Percentiles rank a stretch among this genome's conserved stretches.
Evolutionary conservation across 169 alveolate genomes (phyloP).

Genomic region (Cryptosporidium meleagridis): DNA sequence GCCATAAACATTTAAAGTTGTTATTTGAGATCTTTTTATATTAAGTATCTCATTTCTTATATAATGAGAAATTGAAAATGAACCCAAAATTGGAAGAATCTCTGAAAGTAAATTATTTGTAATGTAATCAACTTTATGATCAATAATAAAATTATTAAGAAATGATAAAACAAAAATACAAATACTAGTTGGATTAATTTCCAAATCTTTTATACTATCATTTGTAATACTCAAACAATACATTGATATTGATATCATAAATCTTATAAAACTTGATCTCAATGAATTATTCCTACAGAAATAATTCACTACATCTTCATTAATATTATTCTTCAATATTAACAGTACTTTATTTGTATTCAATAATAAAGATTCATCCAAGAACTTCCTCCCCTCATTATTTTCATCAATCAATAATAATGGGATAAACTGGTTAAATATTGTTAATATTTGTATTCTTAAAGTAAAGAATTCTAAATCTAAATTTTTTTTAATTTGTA

Average conservation of each 20-base stretch:
- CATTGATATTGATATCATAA: constrained; percentile 41
- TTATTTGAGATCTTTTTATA: constrained; percentile 62
- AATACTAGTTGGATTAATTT: not conserved
- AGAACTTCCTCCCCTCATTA: not conserved
- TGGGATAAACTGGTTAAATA: constrained; percentile 14
- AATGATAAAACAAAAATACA: constrained; percentile 12
- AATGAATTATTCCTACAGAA: not conserved
- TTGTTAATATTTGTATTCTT: constrained; percentile 29
- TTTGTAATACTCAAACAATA: constrained; percentile 51
- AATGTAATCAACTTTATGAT: not conserved
- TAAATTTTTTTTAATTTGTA: not conserved
- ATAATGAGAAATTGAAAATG: constrained; percentile 34
- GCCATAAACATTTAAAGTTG: constrained; percentile 46
- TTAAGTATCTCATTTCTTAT: constrained; percentile 24
- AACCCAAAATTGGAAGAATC: constrained; percentile 37
- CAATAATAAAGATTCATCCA: constrained; percentile 3
- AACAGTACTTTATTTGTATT: not conserved
- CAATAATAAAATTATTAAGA: constrained; percentile 16
- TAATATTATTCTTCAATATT: not conserved
- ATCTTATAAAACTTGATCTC: not conserved
- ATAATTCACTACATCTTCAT: not conserved
- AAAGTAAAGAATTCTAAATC: constrained; percentile 30
- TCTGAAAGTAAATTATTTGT: constrained; percentile 37
- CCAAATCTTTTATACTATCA: not conserved
- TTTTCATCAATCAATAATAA: not conserved